These are phyloP conservation scores for Stachybotrys chartarum DNA, from an alignment of 2,329 filamentous ascomycete species.

Conservation along the genomic window DNA sequence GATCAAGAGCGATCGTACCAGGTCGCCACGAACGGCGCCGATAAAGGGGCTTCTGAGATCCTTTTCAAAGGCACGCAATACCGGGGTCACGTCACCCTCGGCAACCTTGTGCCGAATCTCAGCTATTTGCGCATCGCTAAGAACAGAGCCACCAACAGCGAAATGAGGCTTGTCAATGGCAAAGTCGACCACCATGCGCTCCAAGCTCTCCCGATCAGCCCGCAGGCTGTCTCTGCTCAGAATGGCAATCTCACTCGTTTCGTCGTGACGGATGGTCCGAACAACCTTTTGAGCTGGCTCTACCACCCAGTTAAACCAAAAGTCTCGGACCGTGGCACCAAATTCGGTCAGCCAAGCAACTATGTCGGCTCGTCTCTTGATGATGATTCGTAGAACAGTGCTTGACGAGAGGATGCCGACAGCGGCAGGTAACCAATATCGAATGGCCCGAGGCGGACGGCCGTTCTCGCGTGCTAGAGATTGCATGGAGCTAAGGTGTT, in stretches of 20 bases:
- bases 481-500: constrained; percentile 53
- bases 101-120: constrained; percentile 73
- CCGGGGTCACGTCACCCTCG: constrained; percentile 88
- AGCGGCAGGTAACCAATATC: constrained; percentile 82
- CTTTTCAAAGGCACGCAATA: constrained; percentile 84
- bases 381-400: constrained; percentile 72
- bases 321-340: constrained; percentile 73
- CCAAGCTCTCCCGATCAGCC: constrained; percentile 83
- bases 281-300: constrained; percentile 78
- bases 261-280: constrained; percentile 87
- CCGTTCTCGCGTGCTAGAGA: constrained; percentile 58
- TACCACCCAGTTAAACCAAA: constrained; percentile 95
- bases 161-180: constrained; percentile 71
- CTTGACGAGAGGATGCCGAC: constrained; percentile 73
- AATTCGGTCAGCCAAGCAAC: constrained; percentile 72
- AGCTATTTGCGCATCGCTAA: constrained; percentile 63
- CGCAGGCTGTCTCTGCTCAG: constrained; percentile 91
- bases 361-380: constrained; percentile 70
- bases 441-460: constrained; percentile 64
- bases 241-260: constrained; percentile 87
- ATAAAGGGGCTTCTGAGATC: constrained; percentile 76
- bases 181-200: constrained; percentile 98
- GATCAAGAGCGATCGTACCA: constrained; percentile 85
- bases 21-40: constrained; percentile 77
- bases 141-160: constrained; percentile 36